These are phyloP conservation scores for Arthroderma sp. DNA, from an alignment of 2,329 filamentous ascomycete species.

Conservation along the genomic window DNA sequence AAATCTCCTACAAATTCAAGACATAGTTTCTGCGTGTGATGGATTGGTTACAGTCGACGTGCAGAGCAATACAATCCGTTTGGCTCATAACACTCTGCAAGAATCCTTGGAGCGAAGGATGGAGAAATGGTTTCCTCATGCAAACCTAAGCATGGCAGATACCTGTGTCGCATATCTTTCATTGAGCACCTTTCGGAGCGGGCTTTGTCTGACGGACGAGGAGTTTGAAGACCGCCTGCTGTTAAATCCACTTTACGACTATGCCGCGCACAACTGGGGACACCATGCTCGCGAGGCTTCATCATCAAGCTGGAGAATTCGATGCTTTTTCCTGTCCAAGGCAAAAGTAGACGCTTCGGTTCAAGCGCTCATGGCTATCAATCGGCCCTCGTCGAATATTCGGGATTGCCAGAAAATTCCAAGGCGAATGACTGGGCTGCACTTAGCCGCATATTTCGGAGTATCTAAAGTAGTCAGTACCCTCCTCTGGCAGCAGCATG, in stretches of 20 bases:
- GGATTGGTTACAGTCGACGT: constrained; percentile 15
- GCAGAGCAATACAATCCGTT: constrained; percentile 11
- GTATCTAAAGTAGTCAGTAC: constrained; percentile 3
- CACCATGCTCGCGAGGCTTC: constrained; percentile 11
- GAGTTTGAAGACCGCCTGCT: constrained; percentile 12
- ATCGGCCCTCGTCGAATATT: not conserved
- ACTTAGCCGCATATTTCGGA: constrained; percentile 17
- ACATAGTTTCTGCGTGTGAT: constrained; percentile 11
- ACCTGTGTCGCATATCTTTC: constrained; percentile 20
- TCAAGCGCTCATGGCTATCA: not conserved
- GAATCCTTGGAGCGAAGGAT: constrained; percentile 32
- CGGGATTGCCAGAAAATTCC: constrained; percentile 6
- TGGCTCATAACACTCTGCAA: constrained; percentile 36
- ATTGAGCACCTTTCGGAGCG: constrained; percentile 14
- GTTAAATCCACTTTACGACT: constrained; percentile 15
- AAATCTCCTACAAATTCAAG: constrained; percentile 12
- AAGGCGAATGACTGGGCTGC: constrained; percentile 11
- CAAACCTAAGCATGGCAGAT: constrained; percentile 13
- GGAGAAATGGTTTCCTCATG: constrained; percentile 12
- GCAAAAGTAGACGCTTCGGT: not conserved
- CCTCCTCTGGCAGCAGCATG: constrained; percentile 8
- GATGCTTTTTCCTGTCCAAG: not conserved
- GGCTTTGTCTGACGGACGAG: constrained; percentile 7
- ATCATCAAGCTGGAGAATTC: not conserved
- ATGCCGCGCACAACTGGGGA: constrained; percentile 17